Evolutionary conservation across 108 stramenopile genomes (phyloP).

Genomic region (Cafeteria roenbergensis): DNA sequence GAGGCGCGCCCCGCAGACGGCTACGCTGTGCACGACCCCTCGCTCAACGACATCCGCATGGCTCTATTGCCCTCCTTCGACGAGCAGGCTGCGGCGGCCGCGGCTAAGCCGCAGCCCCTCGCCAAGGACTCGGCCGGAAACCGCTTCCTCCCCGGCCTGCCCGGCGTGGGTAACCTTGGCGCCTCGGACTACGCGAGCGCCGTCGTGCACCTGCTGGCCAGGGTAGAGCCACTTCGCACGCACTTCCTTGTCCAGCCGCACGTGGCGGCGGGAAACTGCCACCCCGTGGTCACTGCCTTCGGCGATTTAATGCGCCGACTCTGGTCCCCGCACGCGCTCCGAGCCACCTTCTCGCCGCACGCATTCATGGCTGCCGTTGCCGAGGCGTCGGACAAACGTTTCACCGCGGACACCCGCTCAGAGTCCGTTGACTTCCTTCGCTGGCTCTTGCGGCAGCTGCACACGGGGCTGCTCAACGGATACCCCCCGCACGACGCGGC

Average conservation of each 20-base stretch:
- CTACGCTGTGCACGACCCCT: constrained; percentile 71
- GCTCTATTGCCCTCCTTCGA: constrained; percentile 75
- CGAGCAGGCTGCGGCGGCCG: constrained; percentile 50
- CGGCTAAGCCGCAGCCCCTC: too few species aligned
- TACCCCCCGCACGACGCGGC: too few species aligned
- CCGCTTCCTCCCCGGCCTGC: constrained; percentile 79
- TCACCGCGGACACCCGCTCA: constrained; percentile 62
- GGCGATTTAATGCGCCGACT: constrained; percentile 78
- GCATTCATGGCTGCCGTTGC: constrained; percentile 75
- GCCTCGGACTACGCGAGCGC: constrained; percentile 83
- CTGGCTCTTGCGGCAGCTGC: constrained; percentile 83
- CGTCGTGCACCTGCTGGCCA: constrained; percentile 72
- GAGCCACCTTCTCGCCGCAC: constrained; percentile 80
- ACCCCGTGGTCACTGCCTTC: constrained; percentile 46
- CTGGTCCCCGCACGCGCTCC: constrained; percentile 81
- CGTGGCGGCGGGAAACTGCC: constrained; percentile 21
- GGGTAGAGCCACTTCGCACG: constrained; percentile 74
- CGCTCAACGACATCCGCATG: constrained; percentile 62
- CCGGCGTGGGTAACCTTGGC: constrained; percentile 79
- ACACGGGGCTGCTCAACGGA: constrained; percentile 58
- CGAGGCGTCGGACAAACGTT: constrained; percentile 66
- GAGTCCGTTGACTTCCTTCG: constrained; percentile 83
- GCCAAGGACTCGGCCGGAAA: too few species aligned
- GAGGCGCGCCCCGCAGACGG: too few species aligned
- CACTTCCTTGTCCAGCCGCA: constrained; percentile 60